Base-by-base conservation (phyloP, 2,329 filamentous ascomycete genomes). In the Aureobasidium sp. region DNA sequence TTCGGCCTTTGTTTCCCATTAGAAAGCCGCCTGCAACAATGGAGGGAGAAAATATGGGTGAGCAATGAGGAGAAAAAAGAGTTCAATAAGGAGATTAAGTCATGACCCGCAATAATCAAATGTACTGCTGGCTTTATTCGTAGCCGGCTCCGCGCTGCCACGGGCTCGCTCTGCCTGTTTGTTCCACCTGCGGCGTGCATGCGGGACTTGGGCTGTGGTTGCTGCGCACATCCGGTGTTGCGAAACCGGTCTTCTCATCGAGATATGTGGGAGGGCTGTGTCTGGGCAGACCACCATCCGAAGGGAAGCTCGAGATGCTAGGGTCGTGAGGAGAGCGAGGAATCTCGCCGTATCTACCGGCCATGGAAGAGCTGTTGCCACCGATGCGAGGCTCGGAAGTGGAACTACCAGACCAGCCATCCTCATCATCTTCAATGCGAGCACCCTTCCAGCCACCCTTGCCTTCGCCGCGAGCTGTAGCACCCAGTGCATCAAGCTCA, bases 401-500 rank as follows among this genome's bases (percentile, higher is more conserved):
- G 39, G 85, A 83, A 40, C 79, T 81, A 22, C 83, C 84, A 4
- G 84, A 85, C 73, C 85, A 84, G 31, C 85, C 87, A 49, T 86
- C 84, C 49, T 84, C 84, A 62, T 91, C 89, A 62, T 91, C 88
- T 63, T 91, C 86, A 60, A 90, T 82, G 66, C 86, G 85, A 31
- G 85, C 68, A 24, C 69, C 70, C 42, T 66, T 78, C 35, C 72
- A 66, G 52, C 70, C 70, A 64, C 75, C 73, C 71, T 79, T 79
- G 64, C 76, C 72, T 72, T 96, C 91, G 62, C 91, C 91, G 70
- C 92, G 87, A 37, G 92, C 92, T 5, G 91, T 96, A 17, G 89
- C 90, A 66, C 90, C 92, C 62, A 97, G 79, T 9, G 92, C 92
- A 73, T 97, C 91, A 56, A 97, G 82, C 76, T 97, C 92, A 8